Evolutionary conservation across 371 early-diverging fungal genomes (phyloP).

Genomic region (Mucor saturninus): DNA sequence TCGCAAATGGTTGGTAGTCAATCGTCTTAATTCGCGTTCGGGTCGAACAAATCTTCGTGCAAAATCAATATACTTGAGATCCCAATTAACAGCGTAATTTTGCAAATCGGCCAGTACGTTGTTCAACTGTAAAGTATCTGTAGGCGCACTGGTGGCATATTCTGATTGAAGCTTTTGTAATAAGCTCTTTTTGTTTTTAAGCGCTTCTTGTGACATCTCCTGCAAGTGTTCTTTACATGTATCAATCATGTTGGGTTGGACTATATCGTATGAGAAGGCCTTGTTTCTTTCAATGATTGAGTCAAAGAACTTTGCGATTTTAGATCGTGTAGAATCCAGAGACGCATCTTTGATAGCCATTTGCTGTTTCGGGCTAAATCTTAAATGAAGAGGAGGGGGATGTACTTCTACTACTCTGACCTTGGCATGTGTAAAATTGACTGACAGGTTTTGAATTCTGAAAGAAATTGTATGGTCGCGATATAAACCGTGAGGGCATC

Average conservation of each 20-base stretch:
- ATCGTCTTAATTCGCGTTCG: slow-evolving; percentile 66
- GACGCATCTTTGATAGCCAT: slow-evolving; percentile 66
- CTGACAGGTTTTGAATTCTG: slow-evolving; percentile 69
- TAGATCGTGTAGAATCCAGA: slow-evolving; percentile 58
- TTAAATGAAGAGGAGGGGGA: slow-evolving; percentile 77
- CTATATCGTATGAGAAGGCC: slow-evolving; percentile 64
- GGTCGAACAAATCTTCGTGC: slow-evolving; percentile 77
- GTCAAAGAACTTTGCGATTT: slow-evolving; percentile 73
- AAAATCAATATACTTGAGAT: slow-evolving; percentile 76
- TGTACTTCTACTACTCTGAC: slow-evolving; percentile 81
- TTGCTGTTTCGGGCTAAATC: slow-evolving; percentile 59
- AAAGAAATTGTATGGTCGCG: slow-evolving; percentile 82
- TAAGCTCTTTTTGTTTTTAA: slow-evolving; percentile 76
- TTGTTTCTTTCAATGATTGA: slow-evolving; percentile 70
- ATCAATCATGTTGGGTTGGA: slow-evolving; percentile 67
- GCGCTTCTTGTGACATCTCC: slow-evolving; percentile 68
- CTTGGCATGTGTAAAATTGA: slow-evolving; percentile 76
- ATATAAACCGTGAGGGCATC: slow-evolving; percentile 84
- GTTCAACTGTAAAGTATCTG: slow-evolving; percentile 81
- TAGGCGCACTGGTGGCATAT: slow-evolving; percentile 72
- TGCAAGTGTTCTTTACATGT: slow-evolving; percentile 64
- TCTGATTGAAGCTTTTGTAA: slow-evolving; percentile 83
- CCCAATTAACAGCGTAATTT: slow-evolving; percentile 82
- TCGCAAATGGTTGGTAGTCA: slow-evolving; percentile 66
- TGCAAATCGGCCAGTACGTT: slow-evolving; percentile 76